These are phyloP conservation scores for Sphaerostilbella broomeana DNA, from an alignment of 2,329 filamentous ascomycete genomes.

Conservation along the genomic window DNA sequence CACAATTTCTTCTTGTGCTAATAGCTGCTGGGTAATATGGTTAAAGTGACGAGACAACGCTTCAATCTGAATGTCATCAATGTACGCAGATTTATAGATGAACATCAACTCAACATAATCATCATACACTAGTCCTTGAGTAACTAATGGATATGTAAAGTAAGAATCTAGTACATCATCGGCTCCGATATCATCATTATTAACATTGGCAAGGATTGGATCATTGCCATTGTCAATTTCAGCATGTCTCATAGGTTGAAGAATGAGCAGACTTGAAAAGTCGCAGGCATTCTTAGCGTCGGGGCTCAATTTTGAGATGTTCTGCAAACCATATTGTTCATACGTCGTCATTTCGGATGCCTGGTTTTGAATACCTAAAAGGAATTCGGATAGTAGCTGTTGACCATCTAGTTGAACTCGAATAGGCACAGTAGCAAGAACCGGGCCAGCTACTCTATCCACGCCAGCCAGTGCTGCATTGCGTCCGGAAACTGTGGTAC, in stretches of 20 bases:
- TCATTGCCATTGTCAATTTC: no score
- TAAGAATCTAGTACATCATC: no score
- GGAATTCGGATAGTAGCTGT: background rate
- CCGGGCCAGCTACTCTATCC: slow-evolving; percentile 18
- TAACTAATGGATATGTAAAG: slow-evolving; percentile 6
- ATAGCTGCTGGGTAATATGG: slow-evolving; percentile 4
- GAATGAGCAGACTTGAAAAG: slow-evolving; percentile 4
- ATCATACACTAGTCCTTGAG: slow-evolving; percentile 1
- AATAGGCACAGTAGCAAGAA: slow-evolving; percentile 17
- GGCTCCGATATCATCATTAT: no score
- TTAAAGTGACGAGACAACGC: slow-evolving; percentile 2
- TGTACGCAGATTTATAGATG: slow-evolving; percentile 1
- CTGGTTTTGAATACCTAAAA: background rate
- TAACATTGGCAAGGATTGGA: no score
- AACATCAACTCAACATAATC: slow-evolving; percentile 5
- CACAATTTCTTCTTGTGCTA: background rate
- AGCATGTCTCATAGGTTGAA: background rate
- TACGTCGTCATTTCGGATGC: slow-evolving; percentile 13
- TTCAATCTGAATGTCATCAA: background rate
- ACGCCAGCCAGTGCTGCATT: slow-evolving; percentile 17
- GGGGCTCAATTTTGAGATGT: slow-evolving; percentile 8
- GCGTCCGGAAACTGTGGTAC: slow-evolving; percentile 15
- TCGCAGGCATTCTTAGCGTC: slow-evolving; percentile 1
- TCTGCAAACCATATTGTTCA: slow-evolving; percentile 17
- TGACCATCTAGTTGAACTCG: background rate